Conservation (phyloP, 495 filamentous ascomycete species). For the Hypoxylon subgilvum region DNA sequence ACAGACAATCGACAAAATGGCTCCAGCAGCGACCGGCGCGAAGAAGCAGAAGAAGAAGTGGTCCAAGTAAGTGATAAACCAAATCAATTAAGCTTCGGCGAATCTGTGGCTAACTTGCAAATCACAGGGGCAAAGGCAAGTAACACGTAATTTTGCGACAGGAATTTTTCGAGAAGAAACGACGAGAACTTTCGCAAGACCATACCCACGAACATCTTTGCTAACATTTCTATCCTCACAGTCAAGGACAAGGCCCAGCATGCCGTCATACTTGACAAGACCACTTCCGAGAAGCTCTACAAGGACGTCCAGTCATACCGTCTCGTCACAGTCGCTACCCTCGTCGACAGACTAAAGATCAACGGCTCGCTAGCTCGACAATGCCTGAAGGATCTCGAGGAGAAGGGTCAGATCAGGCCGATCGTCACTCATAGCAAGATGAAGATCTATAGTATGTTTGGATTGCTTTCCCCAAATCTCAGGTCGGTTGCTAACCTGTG, state of each 20-base stretch:
- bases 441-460: slow-evolving; percentile 91
- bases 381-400: slow-evolving; percentile 92
- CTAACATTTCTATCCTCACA: slow-evolving; percentile 47
- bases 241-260: slow-evolving; percentile 99
- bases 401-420: slow-evolving; percentile 98
- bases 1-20: slow-evolving; percentile 59
- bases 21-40: slow-evolving; percentile 81
- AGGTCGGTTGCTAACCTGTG: slow-evolving; percentile 44
- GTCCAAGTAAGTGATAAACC: slow-evolving; percentile 73
- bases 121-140: slow-evolving; percentile 43
- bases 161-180: slow-evolving; percentile 15
- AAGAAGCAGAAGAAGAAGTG: slow-evolving; percentile 99
- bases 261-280: slow-evolving; percentile 79
- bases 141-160: slow-evolving; percentile 26
- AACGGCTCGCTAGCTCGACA: slow-evolving; percentile 93
- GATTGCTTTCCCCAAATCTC: background rate
- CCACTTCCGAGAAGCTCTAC: slow-evolving; percentile 87
- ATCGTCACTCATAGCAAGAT: slow-evolving; percentile 95
- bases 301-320: slow-evolving; percentile 99
- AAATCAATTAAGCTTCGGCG: background rate
- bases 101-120: slow-evolving; percentile 32
- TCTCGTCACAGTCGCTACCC: slow-evolving; percentile 96
- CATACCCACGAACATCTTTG: slow-evolving; percentile 9
- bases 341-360: slow-evolving; percentile 99
- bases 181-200: slow-evolving; percentile 13